Evolutionary conservation across 192 early-diverging fungal species (phyloP).

Genomic region (Geosiphon pyriformis): DNA sequence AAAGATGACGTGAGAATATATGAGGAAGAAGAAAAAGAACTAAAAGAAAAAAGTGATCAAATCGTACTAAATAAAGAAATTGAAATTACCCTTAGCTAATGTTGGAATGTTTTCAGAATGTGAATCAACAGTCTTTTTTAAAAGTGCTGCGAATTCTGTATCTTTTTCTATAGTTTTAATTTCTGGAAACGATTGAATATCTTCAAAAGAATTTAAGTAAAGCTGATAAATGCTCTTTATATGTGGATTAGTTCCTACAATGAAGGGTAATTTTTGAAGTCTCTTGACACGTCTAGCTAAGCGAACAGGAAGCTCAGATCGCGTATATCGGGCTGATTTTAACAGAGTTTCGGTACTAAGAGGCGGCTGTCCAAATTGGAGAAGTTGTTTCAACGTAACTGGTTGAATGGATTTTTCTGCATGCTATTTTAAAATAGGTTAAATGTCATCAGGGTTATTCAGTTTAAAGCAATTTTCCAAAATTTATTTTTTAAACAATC

Average conservation of each 20-base stretch:
- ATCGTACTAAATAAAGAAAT: too few relatives aligned
- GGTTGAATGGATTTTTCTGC: constrained; percentile 55
- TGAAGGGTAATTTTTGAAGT: constrained; percentile 88
- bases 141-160: constrained; percentile 59
- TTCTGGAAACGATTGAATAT: constrained; percentile 58
- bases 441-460: not conserved
- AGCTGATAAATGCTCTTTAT: constrained; percentile 79
- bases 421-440: constrained; percentile 37
- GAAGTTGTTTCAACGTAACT: constrained; percentile 71
- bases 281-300: constrained; percentile 82
- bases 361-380: constrained; percentile 67
- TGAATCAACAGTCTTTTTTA: constrained; percentile 67
- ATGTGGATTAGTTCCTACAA: constrained; percentile 94
- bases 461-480: too few relatives aligned
- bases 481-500: too few relatives aligned
- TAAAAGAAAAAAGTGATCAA: not conserved
- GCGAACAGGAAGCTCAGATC: constrained; percentile 81
- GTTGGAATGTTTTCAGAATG: constrained; percentile 86
- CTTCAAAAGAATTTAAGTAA: constrained; percentile 64
- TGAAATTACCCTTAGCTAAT: constrained; percentile 74
- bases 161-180: constrained; percentile 51
- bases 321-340: constrained; percentile 59
- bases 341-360: constrained; percentile 45
- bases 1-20: not conserved
- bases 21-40: constrained; percentile 3